Evolutionary conservation across 495 filamentous ascomycete species (phyloP).

Genomic region (Penicillium maclennaniae): DNA sequence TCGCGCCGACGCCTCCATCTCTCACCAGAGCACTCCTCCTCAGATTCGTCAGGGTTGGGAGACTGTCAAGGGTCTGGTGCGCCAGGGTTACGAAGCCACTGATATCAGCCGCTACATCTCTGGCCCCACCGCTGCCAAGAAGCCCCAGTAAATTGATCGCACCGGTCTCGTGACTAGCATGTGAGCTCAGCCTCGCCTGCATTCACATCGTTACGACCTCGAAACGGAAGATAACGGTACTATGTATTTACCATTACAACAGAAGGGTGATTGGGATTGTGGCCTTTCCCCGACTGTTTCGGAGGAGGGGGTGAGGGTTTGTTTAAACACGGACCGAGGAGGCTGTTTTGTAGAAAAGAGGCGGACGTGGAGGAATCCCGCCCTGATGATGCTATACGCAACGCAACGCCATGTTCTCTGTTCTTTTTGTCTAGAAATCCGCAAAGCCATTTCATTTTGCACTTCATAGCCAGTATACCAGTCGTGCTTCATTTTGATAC

Average conservation of each 20-base stretch:
- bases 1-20: constrained; percentile 73
- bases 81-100: constrained; percentile 73
- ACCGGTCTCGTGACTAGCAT: neutral
- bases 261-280: neutral
- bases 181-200: neutral
- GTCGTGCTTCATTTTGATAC: neutral
- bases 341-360: constrained; percentile 25
- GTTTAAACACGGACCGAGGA: constrained; percentile 3
- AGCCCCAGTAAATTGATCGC: constrained; percentile 47
- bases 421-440: constrained; percentile 22
- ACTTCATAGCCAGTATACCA: constrained; percentile 12
- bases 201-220: neutral
- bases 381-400: constrained; percentile 32
- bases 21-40: constrained; percentile 84
- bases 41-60: constrained; percentile 81
- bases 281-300: neutral
- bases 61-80: constrained; percentile 64
- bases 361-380: constrained; percentile 18
- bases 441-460: constrained; percentile 19
- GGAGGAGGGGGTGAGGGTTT: neutral
- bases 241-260: neutral
- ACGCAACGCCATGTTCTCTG: constrained; percentile 20
- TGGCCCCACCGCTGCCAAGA: constrained; percentile 47
- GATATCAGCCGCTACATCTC: constrained; percentile 68
- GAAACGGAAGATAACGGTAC: neutral